These are phyloP conservation scores for Coemansia sp. DNA, from an alignment of 192 early-diverging fungal genomes.

Conservation along the genomic window DNA sequence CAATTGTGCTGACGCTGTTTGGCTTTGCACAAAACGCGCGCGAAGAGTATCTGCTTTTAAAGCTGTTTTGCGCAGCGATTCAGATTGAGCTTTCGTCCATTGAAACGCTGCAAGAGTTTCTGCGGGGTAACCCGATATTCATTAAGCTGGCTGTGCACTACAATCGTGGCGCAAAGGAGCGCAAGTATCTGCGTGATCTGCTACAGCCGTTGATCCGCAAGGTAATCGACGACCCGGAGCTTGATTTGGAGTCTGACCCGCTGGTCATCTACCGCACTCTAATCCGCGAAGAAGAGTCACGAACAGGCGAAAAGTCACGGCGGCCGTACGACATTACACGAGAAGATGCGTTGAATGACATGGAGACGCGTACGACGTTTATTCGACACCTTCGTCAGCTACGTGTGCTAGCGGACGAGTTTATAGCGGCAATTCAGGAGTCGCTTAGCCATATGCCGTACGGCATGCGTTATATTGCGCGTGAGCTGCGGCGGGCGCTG, in stretches of 20 bases:
- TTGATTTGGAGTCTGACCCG: conserved; percentile 93
- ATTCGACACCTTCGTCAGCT: conserved; percentile 74
- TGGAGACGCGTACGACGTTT: conserved; percentile 70
- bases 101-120: conserved; percentile 80
- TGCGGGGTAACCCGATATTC: conserved; percentile 94
- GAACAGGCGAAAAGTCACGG: conserved; percentile 77
- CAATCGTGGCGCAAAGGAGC: conserved; percentile 93
- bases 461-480: conserved; percentile 94
- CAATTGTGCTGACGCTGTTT: conserved; percentile 87
- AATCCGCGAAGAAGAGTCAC: conserved; percentile 86
- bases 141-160: conserved; percentile 96
- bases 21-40: conserved; percentile 96
- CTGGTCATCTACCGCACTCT: conserved; percentile 81
- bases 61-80: conserved; percentile 88
- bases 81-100: conserved; percentile 87
- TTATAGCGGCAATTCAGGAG: conserved; percentile 76
- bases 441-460: conserved; percentile 90
- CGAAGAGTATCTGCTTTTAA: conserved; percentile 94
- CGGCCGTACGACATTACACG: conserved; percentile 74
- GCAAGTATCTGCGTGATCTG: conserved; percentile 82
- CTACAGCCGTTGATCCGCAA: conserved; percentile 78
- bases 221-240: conserved; percentile 69
- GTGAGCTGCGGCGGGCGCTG: conserved; percentile 77
- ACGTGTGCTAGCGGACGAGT: conserved; percentile 75
- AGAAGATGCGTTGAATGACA: conserved; percentile 78